Percentiles rank a stretch among this genome's conserved stretches.
Evolutionary conservation across 2,329 filamentous ascomycete genomes (phyloP).

Genomic region (Neophaeococcomyces aloes): DNA sequence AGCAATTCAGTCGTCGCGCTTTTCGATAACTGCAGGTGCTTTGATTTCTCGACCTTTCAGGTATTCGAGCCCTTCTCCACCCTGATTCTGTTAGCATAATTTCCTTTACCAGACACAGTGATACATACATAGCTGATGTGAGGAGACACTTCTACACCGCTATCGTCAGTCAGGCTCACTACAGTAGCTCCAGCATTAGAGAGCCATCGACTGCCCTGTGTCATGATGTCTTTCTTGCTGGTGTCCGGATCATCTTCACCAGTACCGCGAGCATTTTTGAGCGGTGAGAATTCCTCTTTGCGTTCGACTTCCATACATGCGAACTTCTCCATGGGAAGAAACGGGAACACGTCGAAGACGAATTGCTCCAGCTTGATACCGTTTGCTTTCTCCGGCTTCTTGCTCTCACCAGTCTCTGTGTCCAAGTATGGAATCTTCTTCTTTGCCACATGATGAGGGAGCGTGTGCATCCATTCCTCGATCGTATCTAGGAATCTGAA

Average conservation of each 20-base stretch:
- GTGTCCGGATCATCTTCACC: constrained; percentile 92
- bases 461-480: constrained; percentile 69
- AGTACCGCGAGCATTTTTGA: constrained; percentile 82
- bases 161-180: constrained; percentile 49
- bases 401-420: constrained; percentile 60
- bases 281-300: constrained; percentile 93
- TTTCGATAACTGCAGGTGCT: constrained; percentile 55
- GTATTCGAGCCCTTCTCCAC: constrained; percentile 54
- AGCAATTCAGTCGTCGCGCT: background rate
- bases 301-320: constrained; percentile 92
- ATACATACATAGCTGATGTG: constrained; percentile 85
- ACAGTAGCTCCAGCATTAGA: constrained; percentile 67
- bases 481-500: constrained; percentile 86
- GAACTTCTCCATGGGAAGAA: constrained; percentile 76
- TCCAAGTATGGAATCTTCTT: constrained; percentile 96
- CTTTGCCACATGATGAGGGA: constrained; percentile 89
- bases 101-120: too few species aligned
- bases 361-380: constrained; percentile 99
- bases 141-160: constrained; percentile 81
- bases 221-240: constrained; percentile 80
- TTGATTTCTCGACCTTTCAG: constrained; percentile 50
- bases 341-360: constrained; percentile 95
- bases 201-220: constrained; percentile 78
- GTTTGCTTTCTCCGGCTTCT: constrained; percentile 92
- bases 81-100: constrained; percentile 28